A percentile compares a stretch with the other conserved stretches of the same genome.
These are phyloP conservation scores for Aspergillus tamarii DNA, from an alignment of 2,329 filamentous ascomycete species.

Conservation along the genomic window DNA sequence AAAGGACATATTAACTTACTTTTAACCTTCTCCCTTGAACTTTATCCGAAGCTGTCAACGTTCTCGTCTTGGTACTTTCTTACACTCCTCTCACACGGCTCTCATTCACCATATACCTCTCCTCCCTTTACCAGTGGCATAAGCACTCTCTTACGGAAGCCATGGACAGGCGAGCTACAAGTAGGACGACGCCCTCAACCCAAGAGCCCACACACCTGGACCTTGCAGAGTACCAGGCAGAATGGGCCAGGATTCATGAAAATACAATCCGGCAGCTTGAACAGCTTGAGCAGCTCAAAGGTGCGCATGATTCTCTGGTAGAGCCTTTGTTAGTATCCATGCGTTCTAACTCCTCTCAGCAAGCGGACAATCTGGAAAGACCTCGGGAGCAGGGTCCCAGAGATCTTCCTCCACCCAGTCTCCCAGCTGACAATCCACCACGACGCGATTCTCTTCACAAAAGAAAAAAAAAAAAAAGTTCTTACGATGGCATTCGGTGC, in stretches of 20 bases:
- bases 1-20: background rate
- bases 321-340: no score
- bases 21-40: background rate
- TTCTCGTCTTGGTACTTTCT: background rate
- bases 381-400: background rate
- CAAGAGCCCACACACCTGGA: background rate
- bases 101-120: background rate
- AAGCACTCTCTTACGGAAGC: no score
- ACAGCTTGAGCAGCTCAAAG: background rate
- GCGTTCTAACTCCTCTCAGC: background rate
- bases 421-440: background rate
- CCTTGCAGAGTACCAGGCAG: background rate
- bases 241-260: constrained; percentile 1
- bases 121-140: background rate
- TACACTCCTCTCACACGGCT: no score
- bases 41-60: background rate
- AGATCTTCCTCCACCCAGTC: background rate
- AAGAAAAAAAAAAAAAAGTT: background rate
- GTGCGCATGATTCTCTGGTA: background rate
- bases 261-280: background rate
- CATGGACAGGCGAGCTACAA: background rate
- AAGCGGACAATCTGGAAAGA: background rate
- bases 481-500: background rate
- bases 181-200: background rate
- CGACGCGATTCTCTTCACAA: background rate